phyloP scores from a whole-genome alignment of 1,139 yeast species.

The Blastobotrys raffinosifermentans region DNA sequence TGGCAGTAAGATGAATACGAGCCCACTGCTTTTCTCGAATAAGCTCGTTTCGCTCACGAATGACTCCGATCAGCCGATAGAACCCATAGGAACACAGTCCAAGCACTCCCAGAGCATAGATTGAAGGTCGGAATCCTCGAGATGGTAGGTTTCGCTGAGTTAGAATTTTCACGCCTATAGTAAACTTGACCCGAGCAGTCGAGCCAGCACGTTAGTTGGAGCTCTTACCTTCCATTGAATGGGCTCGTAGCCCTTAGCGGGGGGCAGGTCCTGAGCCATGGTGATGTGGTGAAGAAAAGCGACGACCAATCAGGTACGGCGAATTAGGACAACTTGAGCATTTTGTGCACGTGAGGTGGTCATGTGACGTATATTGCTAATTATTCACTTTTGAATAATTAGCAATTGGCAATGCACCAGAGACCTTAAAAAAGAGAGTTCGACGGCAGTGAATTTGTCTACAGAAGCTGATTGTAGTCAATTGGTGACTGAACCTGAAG shows the following conservation, averaged over 20 bases:
- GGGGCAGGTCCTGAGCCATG: constrained; percentile 72
- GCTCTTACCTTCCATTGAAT: constrained; percentile 66
- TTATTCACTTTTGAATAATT: no score
- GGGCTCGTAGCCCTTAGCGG: constrained; percentile 79
- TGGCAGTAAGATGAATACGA: constrained; percentile 65
- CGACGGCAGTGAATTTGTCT: no score
- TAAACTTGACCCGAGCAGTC: neutral
- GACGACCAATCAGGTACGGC: neutral
- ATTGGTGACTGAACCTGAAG: no score
- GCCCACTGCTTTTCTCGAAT: constrained; percentile 76
- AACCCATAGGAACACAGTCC: constrained; percentile 69
- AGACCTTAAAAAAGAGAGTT: no score
- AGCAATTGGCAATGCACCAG: no score
- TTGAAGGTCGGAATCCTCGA: constrained; percentile 74
- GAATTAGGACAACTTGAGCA: neutral
- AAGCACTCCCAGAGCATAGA: constrained; percentile 60
- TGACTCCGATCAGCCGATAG: constrained; percentile 60
- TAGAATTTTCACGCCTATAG: constrained; percentile 4
- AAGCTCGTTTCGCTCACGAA: constrained; percentile 68
- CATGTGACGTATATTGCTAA: no score
- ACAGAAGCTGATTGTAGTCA: no score
- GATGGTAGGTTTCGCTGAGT: constrained; percentile 65
- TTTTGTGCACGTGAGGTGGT: no score
- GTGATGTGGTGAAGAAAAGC: constrained; percentile 7
- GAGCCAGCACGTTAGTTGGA: constrained; percentile 1